Evolutionary conservation across 108 stramenopile genomes (phyloP).

Genomic region (Asterionellopsis glacialis): DNA sequence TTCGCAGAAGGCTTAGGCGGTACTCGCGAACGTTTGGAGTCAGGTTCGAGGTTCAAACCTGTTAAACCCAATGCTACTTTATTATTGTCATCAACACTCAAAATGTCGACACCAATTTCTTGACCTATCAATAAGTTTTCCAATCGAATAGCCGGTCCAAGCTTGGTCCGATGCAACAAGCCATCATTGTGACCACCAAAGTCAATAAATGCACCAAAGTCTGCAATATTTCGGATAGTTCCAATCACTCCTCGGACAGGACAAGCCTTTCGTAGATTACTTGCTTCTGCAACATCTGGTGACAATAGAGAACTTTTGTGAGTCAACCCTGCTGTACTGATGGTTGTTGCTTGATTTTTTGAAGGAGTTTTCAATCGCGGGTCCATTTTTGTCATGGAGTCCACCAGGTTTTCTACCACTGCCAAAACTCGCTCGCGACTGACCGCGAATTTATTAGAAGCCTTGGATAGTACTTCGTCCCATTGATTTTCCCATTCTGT

Average conservation of each 20-base stretch:
- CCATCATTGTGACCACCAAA: slow-evolving; percentile 50
- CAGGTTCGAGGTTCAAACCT: slow-evolving; percentile 29
- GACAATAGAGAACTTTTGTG: neutral
- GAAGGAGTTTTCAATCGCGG: slow-evolving; percentile 26
- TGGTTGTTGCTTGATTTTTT: neutral
- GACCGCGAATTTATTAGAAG: slow-evolving; percentile 25
- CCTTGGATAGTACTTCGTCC: slow-evolving; percentile 21
- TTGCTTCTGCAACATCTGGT: slow-evolving; percentile 5
- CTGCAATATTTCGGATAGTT: slow-evolving; percentile 50
- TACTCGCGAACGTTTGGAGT: neutral
- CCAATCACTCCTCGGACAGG: slow-evolving; percentile 45
- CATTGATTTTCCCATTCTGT: slow-evolving; percentile 12
- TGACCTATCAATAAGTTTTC: slow-evolving; percentile 43
- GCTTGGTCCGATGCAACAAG: slow-evolving; percentile 44
- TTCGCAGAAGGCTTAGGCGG: too few relatives aligned
- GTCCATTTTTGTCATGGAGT: slow-evolving; percentile 49
- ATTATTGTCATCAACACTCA: slow-evolving; percentile 23
- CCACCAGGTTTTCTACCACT: slow-evolving; percentile 39
- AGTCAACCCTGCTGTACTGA: slow-evolving; percentile 6
- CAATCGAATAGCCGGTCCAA: slow-evolving; percentile 28
- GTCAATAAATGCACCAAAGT: slow-evolving; percentile 68
- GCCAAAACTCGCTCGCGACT: slow-evolving; percentile 30
- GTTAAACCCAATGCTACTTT: slow-evolving; percentile 37
- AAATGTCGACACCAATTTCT: slow-evolving; percentile 48
- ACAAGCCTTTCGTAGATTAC: slow-evolving; percentile 9